Evolutionary conservation across 2,329 filamentous ascomycete species (phyloP).

Genomic region (Diaporthe sp.): DNA sequence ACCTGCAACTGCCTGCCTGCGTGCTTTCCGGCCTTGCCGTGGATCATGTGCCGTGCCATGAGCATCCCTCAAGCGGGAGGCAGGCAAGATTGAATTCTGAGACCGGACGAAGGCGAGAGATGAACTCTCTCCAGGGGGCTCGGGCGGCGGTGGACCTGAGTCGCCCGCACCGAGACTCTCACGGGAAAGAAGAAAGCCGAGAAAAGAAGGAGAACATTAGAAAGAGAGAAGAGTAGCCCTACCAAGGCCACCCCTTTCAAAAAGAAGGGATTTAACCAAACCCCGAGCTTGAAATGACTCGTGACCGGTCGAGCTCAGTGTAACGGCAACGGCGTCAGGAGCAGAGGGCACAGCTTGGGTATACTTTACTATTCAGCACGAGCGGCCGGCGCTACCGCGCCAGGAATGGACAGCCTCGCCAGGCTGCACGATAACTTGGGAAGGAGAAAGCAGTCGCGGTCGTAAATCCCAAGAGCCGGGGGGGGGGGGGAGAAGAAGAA

Average conservation of each 20-base stretch:
- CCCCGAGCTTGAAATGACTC: neutral
- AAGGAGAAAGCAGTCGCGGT: neutral
- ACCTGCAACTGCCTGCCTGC: neutral
- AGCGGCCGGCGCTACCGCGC: neutral
- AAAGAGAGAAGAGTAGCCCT: neutral
- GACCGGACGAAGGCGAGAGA: conserved; percentile 10
- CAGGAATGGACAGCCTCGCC: neutral
- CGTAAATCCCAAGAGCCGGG: neutral
- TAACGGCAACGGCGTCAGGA: too few species aligned
- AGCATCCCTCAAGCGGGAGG: neutral
- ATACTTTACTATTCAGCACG: neutral
- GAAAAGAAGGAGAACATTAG: neutral
- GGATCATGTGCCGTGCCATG: neutral
- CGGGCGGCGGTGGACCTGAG: neutral
- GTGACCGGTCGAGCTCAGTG: neutral
- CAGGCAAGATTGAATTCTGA: conserved; percentile 22
- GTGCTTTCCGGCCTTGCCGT: neutral
- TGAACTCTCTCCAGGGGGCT: conserved; percentile 3
- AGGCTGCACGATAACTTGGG: neutral
- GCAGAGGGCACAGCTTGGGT: neutral
- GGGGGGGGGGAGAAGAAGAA: neutral
- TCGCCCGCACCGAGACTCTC: neutral
- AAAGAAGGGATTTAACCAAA: neutral
- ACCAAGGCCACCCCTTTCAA: neutral
- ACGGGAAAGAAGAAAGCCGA: neutral